A percentile compares a stretch with the other conserved stretches of the same genome.
These are phyloP conservation scores for Cladophialophora chaetospira DNA, from an alignment of 2,329 filamentous ascomycete genomes.

Conservation along the genomic window DNA sequence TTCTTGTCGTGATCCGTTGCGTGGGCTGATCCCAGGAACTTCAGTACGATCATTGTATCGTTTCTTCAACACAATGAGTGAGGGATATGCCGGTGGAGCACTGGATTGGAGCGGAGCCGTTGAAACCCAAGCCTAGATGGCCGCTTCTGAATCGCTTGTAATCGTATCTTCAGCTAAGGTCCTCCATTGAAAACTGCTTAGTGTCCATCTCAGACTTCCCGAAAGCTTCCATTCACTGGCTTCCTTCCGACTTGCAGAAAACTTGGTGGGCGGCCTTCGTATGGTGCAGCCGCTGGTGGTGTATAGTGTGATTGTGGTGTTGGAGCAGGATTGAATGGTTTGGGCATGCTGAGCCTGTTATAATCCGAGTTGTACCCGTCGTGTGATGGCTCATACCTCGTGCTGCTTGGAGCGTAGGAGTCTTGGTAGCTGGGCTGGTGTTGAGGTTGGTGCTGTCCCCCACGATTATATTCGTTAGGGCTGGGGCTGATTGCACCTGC, in stretches of 20 bases:
- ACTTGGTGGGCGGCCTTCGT: constrained; percentile 43
- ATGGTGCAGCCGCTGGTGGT: background rate
- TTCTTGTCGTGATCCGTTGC: too few species aligned
- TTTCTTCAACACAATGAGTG: too few species aligned
- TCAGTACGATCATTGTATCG: too few species aligned
- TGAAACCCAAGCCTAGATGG: background rate
- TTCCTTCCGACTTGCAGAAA: constrained; percentile 44
- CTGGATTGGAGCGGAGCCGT: too few species aligned
- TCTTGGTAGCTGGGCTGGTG: constrained; percentile 32
- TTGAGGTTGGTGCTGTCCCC: constrained; percentile 32
- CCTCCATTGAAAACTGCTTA: too few species aligned
- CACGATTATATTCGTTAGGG: constrained; percentile 20
- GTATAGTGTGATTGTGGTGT: background rate
- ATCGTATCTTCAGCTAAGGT: too few species aligned
- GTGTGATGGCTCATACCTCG: constrained; percentile 23
- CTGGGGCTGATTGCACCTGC: constrained; percentile 15
- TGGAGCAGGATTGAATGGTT: constrained; percentile 15
- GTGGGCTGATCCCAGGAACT: too few species aligned
- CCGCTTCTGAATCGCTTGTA: too few species aligned
- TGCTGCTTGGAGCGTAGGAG: constrained; percentile 23
- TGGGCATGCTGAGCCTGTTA: constrained; percentile 17
- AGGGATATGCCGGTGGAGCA: too few species aligned
- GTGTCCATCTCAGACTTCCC: constrained; percentile 39
- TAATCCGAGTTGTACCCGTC: constrained; percentile 12
- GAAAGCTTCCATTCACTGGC: constrained; percentile 40